Percentiles rank a stretch among this genome's conserved stretches.
Conservation (phyloP, 2,329 filamentous ascomycete genomes). For the Fusarium solani-melongenae region DNA sequence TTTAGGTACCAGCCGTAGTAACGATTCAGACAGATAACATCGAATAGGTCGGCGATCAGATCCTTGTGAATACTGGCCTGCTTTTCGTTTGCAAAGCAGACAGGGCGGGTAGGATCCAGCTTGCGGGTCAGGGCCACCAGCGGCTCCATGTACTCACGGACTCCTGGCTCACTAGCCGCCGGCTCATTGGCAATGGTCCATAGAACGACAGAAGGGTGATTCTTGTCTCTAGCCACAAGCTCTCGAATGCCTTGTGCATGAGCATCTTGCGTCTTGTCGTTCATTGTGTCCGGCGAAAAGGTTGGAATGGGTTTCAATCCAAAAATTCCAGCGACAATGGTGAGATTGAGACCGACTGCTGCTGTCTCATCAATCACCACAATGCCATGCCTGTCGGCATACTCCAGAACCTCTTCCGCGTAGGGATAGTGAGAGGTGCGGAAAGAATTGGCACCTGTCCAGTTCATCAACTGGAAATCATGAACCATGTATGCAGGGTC, state of each 20-base stretch:
- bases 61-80: slow-evolving; percentile 6
- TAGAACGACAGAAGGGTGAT: slow-evolving; percentile 22
- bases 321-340: slow-evolving; percentile 12
- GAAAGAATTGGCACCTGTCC: slow-evolving; percentile 29
- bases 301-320: neutral
- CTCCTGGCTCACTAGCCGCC: slow-evolving; percentile 10
- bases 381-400: slow-evolving; percentile 21
- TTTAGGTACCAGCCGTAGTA: slow-evolving; percentile 28
- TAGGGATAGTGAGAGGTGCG: slow-evolving; percentile 25
- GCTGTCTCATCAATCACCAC: slow-evolving; percentile 24
- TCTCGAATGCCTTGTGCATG: slow-evolving; percentile 19
- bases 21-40: slow-evolving; percentile 21
- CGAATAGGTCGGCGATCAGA: slow-evolving; percentile 17
- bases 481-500: slow-evolving; percentile 25
- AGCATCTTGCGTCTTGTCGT: slow-evolving; percentile 3
- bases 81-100: slow-evolving; percentile 19
- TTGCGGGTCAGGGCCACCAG: slow-evolving; percentile 4
- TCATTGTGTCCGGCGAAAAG: slow-evolving; percentile 18
- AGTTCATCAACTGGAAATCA: slow-evolving; percentile 21
- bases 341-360: slow-evolving; percentile 19
- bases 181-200: slow-evolving; percentile 27
- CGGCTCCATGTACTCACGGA: slow-evolving; percentile 16
- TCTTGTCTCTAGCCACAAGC: slow-evolving; percentile 22
- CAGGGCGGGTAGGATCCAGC: slow-evolving; percentile 15
- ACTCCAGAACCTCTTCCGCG: slow-evolving; percentile 25